A percentile compares a stretch with the other conserved stretches of the same genome.
Conservation (phyloP, 2,329 filamentous ascomycete genomes). For the Alternaria arborescens region DNA sequence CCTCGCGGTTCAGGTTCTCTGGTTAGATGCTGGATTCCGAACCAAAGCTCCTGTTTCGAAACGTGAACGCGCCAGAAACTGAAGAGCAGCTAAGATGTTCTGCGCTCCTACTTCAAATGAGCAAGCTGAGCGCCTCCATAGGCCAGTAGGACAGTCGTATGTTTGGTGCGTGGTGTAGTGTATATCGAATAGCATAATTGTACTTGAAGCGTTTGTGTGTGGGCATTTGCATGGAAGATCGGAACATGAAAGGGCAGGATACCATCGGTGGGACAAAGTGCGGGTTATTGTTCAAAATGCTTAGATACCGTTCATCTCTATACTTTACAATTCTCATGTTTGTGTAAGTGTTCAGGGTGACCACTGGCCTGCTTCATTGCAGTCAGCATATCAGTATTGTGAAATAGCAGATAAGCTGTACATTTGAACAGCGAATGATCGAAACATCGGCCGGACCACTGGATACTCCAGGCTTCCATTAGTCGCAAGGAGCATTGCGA, state of each 20-base stretch:
- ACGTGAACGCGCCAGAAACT: background rate
- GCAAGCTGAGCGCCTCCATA: background rate
- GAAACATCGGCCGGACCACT: background rate
- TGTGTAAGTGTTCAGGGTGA: background rate
- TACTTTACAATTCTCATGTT: background rate
- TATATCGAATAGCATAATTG: conserved; percentile 24
- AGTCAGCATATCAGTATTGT: background rate
- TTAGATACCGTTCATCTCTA: conserved; percentile 11
- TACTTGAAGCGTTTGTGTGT: conserved; percentile 28
- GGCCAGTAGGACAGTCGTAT: background rate
- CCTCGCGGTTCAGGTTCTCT: conserved; percentile 82
- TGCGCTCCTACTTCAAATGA: conserved; percentile 1
- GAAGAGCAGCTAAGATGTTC: background rate
- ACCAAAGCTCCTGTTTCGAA: conserved; percentile 12
- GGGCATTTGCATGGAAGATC: conserved; percentile 29
- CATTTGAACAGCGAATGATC: background rate
- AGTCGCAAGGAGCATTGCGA: background rate
- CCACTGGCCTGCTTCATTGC: background rate
- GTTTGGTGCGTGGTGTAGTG: conserved; percentile 12
- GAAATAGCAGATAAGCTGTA: background rate
- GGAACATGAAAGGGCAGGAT: conserved; percentile 18
- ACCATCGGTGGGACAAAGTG: conserved; percentile 15
- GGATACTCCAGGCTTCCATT: background rate
- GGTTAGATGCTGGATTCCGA: conserved; percentile 37
- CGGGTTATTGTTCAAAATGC: conserved; percentile 4